Conservation (phyloP, 2,329 filamentous ascomycete genomes). For the Fusarium phyllophilum region DNA sequence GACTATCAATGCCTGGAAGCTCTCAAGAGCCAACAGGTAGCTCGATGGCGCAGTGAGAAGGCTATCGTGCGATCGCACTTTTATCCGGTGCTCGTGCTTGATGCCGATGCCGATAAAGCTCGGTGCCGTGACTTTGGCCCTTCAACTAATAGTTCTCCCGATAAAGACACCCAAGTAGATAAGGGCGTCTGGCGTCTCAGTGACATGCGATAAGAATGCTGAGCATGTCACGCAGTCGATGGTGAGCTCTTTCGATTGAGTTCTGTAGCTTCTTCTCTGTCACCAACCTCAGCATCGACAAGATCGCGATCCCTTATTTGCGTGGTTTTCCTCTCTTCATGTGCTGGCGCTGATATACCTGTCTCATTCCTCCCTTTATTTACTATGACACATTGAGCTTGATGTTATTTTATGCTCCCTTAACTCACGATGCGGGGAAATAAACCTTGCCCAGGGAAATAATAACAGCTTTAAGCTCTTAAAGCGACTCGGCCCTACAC, state of each 20-base stretch:
- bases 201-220: neutral
- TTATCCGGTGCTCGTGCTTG: neutral
- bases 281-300: neutral
- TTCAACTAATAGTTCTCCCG: neutral
- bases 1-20: neutral
- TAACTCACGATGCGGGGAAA: slow-evolving; percentile 1
- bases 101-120: neutral
- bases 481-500: neutral
- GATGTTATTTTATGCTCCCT: neutral
- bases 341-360: neutral
- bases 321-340: too few relatives aligned
- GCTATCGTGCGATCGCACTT: neutral
- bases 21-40: neutral
- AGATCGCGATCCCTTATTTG: neutral
- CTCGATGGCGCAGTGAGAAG: neutral
- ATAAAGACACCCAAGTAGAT: neutral
- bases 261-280: neutral
- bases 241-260: neutral
- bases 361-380: neutral
- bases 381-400: neutral
- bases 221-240: neutral
- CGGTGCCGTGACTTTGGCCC: neutral
- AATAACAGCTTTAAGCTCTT: neutral
- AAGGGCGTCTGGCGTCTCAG: neutral
- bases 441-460: neutral